These are phyloP conservation scores for Phoma sp. DNA, from an alignment of 2,329 filamentous ascomycete species.

Conservation along the genomic window DNA sequence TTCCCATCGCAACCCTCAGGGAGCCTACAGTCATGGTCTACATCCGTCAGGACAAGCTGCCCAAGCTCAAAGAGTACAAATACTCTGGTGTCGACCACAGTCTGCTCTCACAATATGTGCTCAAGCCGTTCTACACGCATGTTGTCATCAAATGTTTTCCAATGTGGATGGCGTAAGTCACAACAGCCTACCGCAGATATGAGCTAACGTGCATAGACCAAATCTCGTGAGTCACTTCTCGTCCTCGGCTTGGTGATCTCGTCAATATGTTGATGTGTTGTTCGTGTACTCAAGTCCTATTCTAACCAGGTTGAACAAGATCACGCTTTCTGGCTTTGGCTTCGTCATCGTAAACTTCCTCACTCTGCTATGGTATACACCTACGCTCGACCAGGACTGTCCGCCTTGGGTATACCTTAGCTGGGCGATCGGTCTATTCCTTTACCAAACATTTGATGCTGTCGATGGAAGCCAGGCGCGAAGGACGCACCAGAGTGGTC, in stretches of 20 bases:
- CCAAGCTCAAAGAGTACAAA: constrained; percentile 91
- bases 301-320: constrained; percentile 54
- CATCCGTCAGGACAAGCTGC: constrained; percentile 88
- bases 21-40: constrained; percentile 75
- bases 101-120: constrained; percentile 85
- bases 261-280: not conserved
- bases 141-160: constrained; percentile 94
- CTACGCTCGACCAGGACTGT: constrained; percentile 91
- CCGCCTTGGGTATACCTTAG: constrained; percentile 93
- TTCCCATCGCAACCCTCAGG: constrained; percentile 4
- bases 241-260: not conserved
- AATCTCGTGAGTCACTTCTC: constrained; percentile 44
- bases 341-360: constrained; percentile 91
- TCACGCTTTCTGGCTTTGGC: constrained; percentile 87
- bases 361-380: constrained; percentile 94
- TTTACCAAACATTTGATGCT: constrained; percentile 98
- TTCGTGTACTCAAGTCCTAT: too few relatives aligned
- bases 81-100: constrained; percentile 93
- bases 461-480: constrained; percentile 93
- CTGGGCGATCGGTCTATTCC: constrained; percentile 87
- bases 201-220: constrained; percentile 42
- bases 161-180: constrained; percentile 84
- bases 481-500: constrained; percentile 89
- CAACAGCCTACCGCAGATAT: not conserved
- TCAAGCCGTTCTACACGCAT: constrained; percentile 98